Percentiles rank a stretch among this genome's conserved stretches.
Evolutionary conservation across 768 basidiomycete genomes (phyloP).

Genomic region (Lyophyllum semitale): DNA sequence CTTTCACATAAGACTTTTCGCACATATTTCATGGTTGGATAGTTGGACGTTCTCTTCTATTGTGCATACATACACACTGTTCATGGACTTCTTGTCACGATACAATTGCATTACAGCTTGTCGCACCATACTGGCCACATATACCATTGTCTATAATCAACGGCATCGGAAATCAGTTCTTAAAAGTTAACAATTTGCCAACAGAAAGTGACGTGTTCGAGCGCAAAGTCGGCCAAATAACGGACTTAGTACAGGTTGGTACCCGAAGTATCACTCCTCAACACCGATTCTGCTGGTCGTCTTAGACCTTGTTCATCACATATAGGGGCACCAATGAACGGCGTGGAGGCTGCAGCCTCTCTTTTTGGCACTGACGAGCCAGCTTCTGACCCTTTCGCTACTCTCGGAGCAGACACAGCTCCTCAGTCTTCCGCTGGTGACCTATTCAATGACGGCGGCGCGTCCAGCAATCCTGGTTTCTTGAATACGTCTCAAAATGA

Average conservation of each 20-base stretch:
- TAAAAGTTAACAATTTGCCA: too few relatives aligned
- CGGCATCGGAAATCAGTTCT: too few relatives aligned
- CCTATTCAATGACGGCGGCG: slow-evolving; percentile 14
- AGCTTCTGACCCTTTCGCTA: slow-evolving; percentile 63
- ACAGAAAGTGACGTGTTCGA: slow-evolving; percentile 36
- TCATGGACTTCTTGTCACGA: slow-evolving; percentile 7
- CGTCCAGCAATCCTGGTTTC: slow-evolving; percentile 10
- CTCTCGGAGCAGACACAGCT: slow-evolving; percentile 41
- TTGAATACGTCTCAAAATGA: slow-evolving; percentile 2
- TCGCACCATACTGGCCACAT: neutral
- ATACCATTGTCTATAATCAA: slow-evolving; percentile 5
- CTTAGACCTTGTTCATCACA: slow-evolving; percentile 5
- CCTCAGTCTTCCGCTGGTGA: slow-evolving; percentile 25
- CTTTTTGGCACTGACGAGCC: slow-evolving; percentile 75
- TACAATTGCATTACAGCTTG: slow-evolving; percentile 5
- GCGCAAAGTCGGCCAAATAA: slow-evolving; percentile 41
- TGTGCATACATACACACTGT: slow-evolving; percentile 15
- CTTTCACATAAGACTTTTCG: slow-evolving; percentile 15
- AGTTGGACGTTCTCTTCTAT: slow-evolving; percentile 17
- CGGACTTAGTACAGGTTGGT: slow-evolving; percentile 2
- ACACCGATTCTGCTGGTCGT: slow-evolving; percentile 6
- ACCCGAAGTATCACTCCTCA: slow-evolving; percentile 2
- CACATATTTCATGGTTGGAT: slow-evolving; percentile 16
- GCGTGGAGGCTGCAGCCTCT: slow-evolving; percentile 77
- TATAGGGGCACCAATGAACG: slow-evolving; percentile 44